phyloP scores from a whole-genome alignment of 257 asterid genomes.

The Verbena officinalis region DNA sequence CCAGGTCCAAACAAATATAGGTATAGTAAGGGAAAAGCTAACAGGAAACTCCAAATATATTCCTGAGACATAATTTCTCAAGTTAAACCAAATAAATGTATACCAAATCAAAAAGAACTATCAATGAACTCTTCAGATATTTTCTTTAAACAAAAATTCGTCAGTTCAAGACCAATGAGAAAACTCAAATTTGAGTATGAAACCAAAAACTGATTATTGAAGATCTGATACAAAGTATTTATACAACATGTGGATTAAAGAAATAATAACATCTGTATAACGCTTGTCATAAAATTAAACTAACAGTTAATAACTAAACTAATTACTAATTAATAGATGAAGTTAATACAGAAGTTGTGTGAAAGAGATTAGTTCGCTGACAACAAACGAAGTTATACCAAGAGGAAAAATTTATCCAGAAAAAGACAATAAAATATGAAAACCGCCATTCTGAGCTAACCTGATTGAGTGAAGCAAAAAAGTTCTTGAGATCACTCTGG shows the following conservation, averaged over 20 bases:
- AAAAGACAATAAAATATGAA: not conserved
- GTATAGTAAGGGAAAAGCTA: not conserved
- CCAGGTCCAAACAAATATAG: conserved; percentile 2
- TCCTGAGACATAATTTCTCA: not conserved
- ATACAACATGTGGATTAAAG: too few relatives aligned
- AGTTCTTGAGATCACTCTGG: conserved; percentile 6
- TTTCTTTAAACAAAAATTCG: not conserved
- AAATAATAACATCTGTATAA: too few relatives aligned
- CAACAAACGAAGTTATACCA: not conserved
- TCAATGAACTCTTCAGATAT: not conserved
- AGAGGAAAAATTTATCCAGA: too few relatives aligned
- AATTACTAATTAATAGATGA: too few relatives aligned
- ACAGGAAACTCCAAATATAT: conserved; percentile 15
- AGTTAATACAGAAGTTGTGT: too few relatives aligned
- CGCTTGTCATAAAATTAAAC: too few relatives aligned
- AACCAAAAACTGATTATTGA: too few relatives aligned
- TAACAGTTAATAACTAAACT: too few relatives aligned
- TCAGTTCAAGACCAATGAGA: too few relatives aligned
- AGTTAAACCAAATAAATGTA: conserved; percentile 1
- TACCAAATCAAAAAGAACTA: not conserved
- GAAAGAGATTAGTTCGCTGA: too few relatives aligned
- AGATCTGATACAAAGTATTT: too few relatives aligned
- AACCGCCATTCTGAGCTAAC: conserved; percentile 36
- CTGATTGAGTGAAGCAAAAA: conserved; percentile 42
- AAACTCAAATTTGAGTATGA: too few relatives aligned